These are phyloP conservation scores for Suhomyces faveliae DNA, from an alignment of 805 yeast species.

Conservation along the genomic window DNA sequence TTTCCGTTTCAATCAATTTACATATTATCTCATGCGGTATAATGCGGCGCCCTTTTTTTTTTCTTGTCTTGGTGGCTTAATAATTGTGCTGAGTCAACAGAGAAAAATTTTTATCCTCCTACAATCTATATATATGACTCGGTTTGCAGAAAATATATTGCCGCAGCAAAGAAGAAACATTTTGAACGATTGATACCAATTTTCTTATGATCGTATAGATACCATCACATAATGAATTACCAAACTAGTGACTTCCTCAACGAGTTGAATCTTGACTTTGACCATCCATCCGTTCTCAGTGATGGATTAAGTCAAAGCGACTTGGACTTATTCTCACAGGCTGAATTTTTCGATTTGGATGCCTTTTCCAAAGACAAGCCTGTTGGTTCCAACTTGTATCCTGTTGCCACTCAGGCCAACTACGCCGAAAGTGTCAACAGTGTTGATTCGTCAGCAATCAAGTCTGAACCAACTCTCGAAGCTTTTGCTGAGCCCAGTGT, in stretches of 20 bases:
- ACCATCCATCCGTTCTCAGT: constrained; percentile 24
- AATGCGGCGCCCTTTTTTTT: not conserved
- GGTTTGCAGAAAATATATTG: no score
- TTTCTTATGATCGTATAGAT: not conserved
- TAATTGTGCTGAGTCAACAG: constrained; percentile 4
- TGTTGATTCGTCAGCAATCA: not conserved
- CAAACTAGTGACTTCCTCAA: constrained; percentile 42
- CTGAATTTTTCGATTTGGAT: constrained; percentile 42
- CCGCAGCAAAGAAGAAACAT: no score
- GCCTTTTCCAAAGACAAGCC: constrained; percentile 22
- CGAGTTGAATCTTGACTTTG: constrained; percentile 40
- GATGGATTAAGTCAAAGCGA: constrained; percentile 21
- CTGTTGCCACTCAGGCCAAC: not conserved
- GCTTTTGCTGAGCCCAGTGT: constrained; percentile 4
- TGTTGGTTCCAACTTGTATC: constrained; percentile 12
- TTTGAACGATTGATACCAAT: no score
- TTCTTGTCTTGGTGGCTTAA: not conserved
- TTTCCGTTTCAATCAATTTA: not conserved
- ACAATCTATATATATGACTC: not conserved
- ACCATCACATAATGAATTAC: constrained; percentile 30
- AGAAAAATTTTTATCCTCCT: not conserved
- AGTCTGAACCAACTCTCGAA: constrained; percentile 8
- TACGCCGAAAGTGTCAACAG: not conserved
- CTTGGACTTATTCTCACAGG: constrained; percentile 39
- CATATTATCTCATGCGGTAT: not conserved